Evolutionary conservation across 2,329 filamentous ascomycete genomes (phyloP), one percentile per base, ranked within the genome.

Genomic region (Hypomyces rosellus): DNA sequence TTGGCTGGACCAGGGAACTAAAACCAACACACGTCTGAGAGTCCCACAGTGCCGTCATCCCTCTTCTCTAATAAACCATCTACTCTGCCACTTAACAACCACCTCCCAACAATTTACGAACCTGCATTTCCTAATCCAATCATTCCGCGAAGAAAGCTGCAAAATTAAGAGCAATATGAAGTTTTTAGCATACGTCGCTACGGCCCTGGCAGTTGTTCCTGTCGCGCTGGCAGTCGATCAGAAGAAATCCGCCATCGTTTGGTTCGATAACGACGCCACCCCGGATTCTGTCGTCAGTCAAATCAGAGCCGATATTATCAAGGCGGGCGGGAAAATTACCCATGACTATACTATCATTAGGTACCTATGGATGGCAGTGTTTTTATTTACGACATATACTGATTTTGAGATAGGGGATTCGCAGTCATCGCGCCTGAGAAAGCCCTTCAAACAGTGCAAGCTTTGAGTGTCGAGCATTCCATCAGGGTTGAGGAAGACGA

Each of bases 181-280:
- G 71, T 70, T 84, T 59, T 65, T 72, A 53, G 57, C 74, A 14
- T 63, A 78, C 53, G 61, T 85, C 59, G 64, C 80, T 55, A 69
- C 81, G 48, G 67, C 82, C 46, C 69, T 86, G 39, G 69, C 84
- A 48, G 71, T 81, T 54, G 66, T 82, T 51, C 71, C 86, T 46
- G 74, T 81, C 55, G 75, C 76, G 30, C 65, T 82, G 53, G 82
- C 80, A 54, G 77, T 88, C 60, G 85, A 85, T 50, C 73, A 74
- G 55, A 78, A 84, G 63, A 88, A 89, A 68, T 80, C 82, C 34
- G 82, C 95, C 56, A 84, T 96, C 59, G 76, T 96, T 61, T 88
- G 80, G 62, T 96, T 89, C 64, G 82, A 86, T 20, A 73, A 83
- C 46, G 76, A 81, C 44, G 86, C 83, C 13, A 59, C 71, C 3